A percentile compares a stretch with the other conserved stretches of the same genome.
Evolutionary conservation across 805 yeast species (phyloP).

Genomic region (Scheffersomyces amazonensis): DNA sequence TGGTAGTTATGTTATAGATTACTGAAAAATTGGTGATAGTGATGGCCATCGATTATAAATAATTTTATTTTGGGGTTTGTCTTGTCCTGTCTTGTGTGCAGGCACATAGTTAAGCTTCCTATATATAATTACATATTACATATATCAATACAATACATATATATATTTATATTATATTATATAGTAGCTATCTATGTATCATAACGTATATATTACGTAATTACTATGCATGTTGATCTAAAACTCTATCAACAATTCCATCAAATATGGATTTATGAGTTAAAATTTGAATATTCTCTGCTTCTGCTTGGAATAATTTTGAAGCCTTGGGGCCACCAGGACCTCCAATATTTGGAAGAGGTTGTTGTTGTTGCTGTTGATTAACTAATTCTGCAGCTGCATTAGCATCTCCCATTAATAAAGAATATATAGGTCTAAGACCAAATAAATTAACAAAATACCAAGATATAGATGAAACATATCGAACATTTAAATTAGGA

Average conservation of each 20-base stretch:
- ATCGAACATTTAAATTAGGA: conserved; percentile 80
- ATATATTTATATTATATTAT: too few relatives aligned
- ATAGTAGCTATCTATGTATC: not conserved
- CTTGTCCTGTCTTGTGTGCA: too few relatives aligned
- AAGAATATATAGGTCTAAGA: conserved; percentile 70
- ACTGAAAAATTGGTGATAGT: not conserved
- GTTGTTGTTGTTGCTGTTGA: conserved; percentile 38
- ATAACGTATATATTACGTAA: not conserved
- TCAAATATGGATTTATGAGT: conserved; percentile 51
- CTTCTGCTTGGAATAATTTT: conserved; percentile 63
- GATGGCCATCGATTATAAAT: not conserved
- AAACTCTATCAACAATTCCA: conserved; percentile 60
- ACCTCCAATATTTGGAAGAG: conserved; percentile 40
- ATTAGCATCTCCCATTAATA: conserved; percentile 55
- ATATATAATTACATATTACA: too few relatives aligned
- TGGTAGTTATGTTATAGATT: too few relatives aligned
- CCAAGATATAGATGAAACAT: conserved; percentile 96
- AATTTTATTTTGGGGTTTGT: not conserved
- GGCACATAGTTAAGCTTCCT: too few relatives aligned
- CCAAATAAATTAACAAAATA: conserved; percentile 88
- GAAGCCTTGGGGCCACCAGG: conserved; percentile 64
- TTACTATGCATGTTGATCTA: conserved; percentile 1
- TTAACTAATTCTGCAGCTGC: conserved; percentile 45
- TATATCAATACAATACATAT: too few relatives aligned
- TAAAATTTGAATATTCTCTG: conserved; percentile 69